Evolutionary conservation across 2,329 filamentous ascomycete genomes (phyloP).

Genomic region (Xylariaceae sp.): DNA sequence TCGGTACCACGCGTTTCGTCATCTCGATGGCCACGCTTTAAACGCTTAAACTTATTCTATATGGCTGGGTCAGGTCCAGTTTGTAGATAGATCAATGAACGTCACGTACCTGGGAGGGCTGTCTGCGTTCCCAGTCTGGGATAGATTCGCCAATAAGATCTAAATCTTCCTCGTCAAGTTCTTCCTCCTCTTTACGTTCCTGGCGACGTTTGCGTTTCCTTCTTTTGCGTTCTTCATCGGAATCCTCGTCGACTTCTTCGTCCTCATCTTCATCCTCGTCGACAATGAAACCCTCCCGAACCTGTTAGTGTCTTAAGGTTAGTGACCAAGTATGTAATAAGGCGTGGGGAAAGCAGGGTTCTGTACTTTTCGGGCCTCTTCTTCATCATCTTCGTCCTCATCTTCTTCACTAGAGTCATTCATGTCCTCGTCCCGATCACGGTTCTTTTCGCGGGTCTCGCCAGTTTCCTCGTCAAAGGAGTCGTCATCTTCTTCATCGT

Average conservation of each 20-base stretch:
- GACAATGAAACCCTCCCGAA: constrained; percentile 94
- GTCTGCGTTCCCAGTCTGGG: constrained; percentile 70
- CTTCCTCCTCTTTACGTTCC: constrained; percentile 84
- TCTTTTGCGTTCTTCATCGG: constrained; percentile 64
- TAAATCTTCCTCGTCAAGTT: constrained; percentile 93
- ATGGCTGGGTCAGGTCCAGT: constrained; percentile 20
- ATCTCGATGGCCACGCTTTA: constrained; percentile 88
- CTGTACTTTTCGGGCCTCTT: constrained; percentile 75
- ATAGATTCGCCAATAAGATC: constrained; percentile 89
- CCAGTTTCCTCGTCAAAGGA: constrained; percentile 80
- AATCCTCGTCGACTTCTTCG: constrained; percentile 68
- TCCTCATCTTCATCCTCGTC: constrained; percentile 87
- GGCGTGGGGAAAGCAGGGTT: constrained; percentile 31
- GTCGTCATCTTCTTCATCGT: constrained; percentile 84
- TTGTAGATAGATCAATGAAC: neutral
- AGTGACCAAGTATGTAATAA: constrained; percentile 1
- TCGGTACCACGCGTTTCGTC: constrained; percentile 69
- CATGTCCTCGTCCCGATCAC: constrained; percentile 53
- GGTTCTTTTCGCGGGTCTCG: constrained; percentile 56
- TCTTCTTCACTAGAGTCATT: constrained; percentile 93
- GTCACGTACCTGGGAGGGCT: constrained; percentile 70
- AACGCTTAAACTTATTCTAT: constrained; percentile 90
- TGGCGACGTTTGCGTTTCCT: constrained; percentile 76
- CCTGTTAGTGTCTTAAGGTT: constrained; percentile 54
- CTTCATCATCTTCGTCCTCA: constrained; percentile 89